Evolutionary conservation across 2,329 filamentous ascomycete genomes (phyloP), one percentile per base, ranked within the genome.

Genomic region (Neofusicoccum umdonicola): DNA sequence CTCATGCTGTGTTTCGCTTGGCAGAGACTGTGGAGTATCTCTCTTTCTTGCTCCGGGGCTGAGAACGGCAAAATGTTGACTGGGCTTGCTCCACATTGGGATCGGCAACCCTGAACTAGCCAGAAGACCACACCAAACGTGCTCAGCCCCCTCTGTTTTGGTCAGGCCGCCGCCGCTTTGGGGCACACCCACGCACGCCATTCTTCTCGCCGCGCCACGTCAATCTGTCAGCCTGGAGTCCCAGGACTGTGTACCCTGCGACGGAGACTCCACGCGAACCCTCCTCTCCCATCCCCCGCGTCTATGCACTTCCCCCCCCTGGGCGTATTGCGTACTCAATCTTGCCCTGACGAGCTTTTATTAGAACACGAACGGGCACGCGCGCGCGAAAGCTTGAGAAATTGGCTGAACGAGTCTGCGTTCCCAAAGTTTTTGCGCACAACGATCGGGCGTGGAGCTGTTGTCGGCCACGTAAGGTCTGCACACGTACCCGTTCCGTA

Each of bases 171-270:
- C 31, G 22, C 27, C 41, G 2, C 15, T 52, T 47, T 19, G 7
- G n/a, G 41, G 19, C 8, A 17, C 76, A 7, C 17, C 19, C 54
- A 39, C 37, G 37, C 37, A 60, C 42, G 41, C n/a, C 31, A 47
- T 37, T 35, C 27, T 19, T 34, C 13, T 4, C 13, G 9, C 12
- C 19, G 5, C 12, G 50, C 31, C 8, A 37, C 15, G 6, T 7
- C 12, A 51, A 13, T 34, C 12, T 31, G 22, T 9, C 8, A 8
- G 35, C 35, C 35, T 39, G 35, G 13, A 39, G 1, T 39, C 13
- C 31, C 5, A 35, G 13, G 27, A 2, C 51, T 15, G n/a, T 11
- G 51, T 27, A 22, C 35, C 3, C 4, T 34, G 13, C 19, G 13
- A 39, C 52, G 37, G n/a, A 31, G 35, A 44, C 19, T 13, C 39